Conservation (phyloP, 352 stramenopile species). For the Globisporangium orthogonon region DNA sequence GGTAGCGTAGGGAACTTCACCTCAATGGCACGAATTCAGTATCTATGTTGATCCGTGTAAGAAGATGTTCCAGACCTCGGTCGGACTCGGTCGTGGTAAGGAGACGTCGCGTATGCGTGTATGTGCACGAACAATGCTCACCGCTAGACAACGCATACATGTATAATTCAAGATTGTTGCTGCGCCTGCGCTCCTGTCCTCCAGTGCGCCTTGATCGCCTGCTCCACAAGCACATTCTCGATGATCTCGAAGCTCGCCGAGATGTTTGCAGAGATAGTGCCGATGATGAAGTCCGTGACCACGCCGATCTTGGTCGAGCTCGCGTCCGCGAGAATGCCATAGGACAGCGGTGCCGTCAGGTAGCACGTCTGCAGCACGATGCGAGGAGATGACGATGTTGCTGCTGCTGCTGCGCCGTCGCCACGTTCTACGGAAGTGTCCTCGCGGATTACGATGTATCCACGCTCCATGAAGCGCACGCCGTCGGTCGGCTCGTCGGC, state of each 20-base stretch:
- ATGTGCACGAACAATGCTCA: too few relatives aligned
- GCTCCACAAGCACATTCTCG: slow-evolving; percentile 16
- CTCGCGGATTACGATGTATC: slow-evolving; percentile 23
- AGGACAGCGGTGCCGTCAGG: slow-evolving; percentile 14
- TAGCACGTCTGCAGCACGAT: slow-evolving; percentile 14
- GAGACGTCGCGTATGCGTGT: too few relatives aligned
- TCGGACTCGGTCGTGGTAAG: too few relatives aligned
- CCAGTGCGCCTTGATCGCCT: slow-evolving; percentile 1
- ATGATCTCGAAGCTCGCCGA: slow-evolving; percentile 16
- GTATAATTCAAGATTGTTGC: too few relatives aligned
- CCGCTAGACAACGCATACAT: too few relatives aligned
- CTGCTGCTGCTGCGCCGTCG: not conserved
- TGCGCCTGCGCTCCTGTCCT: too few relatives aligned
- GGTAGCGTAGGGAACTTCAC: too few relatives aligned
- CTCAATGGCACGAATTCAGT: too few relatives aligned
- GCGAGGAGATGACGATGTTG: slow-evolving; percentile 4
- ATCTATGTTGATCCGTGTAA: too few relatives aligned
- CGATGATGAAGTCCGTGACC: slow-evolving; percentile 17
- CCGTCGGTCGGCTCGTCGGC: slow-evolving; percentile 30
- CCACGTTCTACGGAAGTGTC: not conserved
- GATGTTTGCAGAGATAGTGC: slow-evolving; percentile 13
- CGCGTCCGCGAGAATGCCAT: not conserved
- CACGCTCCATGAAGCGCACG: slow-evolving; percentile 34
- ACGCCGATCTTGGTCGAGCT: slow-evolving; percentile 2
- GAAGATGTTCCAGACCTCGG: too few relatives aligned